Evolutionary conservation across 1,284 basidiomycete genomes (phyloP).

Genomic region (Austroboletus niveus): DNA sequence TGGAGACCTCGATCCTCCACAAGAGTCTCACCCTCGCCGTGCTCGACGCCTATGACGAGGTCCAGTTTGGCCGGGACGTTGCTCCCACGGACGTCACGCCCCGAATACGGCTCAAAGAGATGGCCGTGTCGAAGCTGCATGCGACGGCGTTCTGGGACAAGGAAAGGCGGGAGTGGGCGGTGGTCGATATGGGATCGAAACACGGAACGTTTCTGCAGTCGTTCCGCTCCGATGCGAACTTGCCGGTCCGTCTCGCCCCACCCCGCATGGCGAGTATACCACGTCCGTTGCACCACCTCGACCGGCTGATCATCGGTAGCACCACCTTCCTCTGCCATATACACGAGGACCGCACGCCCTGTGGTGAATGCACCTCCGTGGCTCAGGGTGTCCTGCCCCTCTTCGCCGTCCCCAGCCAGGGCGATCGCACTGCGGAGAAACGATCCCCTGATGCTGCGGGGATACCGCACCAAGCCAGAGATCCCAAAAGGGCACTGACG

Average conservation of each 20-base stretch:
- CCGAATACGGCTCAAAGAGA: constrained; percentile 72
- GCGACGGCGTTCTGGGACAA: constrained; percentile 72
- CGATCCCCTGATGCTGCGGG: constrained; percentile 31
- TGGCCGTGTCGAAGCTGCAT: constrained; percentile 77
- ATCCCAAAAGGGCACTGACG: constrained; percentile 60
- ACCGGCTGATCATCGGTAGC: constrained; percentile 61
- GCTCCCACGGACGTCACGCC: constrained; percentile 52
- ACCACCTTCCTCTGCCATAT: constrained; percentile 70
- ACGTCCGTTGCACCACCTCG: constrained; percentile 56
- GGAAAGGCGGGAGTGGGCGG: constrained; percentile 54
- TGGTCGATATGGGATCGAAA: constrained; percentile 80
- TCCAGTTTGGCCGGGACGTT: constrained; percentile 69
- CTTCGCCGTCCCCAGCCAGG: constrained; percentile 41
- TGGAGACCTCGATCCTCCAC: constrained; percentile 51
- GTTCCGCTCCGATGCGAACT: constrained; percentile 12
- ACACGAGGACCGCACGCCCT: constrained; percentile 59
- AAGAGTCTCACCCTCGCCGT: constrained; percentile 51
- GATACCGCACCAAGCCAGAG: constrained; percentile 29
- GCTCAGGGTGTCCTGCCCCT: constrained; percentile 57
- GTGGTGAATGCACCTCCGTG: constrained; percentile 53
- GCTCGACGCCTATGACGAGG: constrained; percentile 59
- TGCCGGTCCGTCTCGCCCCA: constrained; percentile 53
- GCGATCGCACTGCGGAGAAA: constrained; percentile 32
- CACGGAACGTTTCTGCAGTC: constrained; percentile 68
- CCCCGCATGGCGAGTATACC: constrained; percentile 67